Base-by-base conservation (phyloP, 192 early-diverging fungal genomes). In the Gryganskiella cystojenkinii region DNA sequence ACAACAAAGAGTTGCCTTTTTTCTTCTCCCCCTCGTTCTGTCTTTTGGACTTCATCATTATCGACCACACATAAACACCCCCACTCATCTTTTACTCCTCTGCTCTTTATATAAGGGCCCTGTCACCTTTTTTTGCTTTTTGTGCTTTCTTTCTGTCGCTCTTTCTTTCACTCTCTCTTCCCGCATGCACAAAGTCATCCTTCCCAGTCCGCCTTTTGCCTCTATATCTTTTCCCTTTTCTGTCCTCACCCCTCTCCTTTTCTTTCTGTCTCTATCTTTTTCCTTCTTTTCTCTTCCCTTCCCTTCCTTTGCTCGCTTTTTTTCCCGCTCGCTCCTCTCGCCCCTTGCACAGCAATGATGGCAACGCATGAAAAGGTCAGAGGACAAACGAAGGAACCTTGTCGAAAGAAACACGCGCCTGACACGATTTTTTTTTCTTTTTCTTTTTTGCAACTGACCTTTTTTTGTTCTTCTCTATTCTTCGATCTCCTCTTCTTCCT, bases 361-460 rank as follows among this genome's bases (percentile, higher is more conserved):
- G 52, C 52, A 54, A 54, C 52, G 31, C 55, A 56, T 33, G 31
- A 35, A 34, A 70, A 70, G 67, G 67, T 70, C 50, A 52, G 58
- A n/a, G n/a, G n/a, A n/a, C n/a, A n/a, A n/a, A n/a, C n/a, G n/a
- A n/a, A n/a, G n/a, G n/a, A n/a, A n/a, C n/a, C n/a, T n/a, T n/a
- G n/a, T n/a, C n/a, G n/a, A n/a, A n/a, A n/a, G n/a, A n/a, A n/a
- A n/a, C n/a, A n/a, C n/a, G n/a, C n/a, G n/a, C n/a, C n/a, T n/a
- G n/a, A n/a, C n/a, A n/a, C n/a, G n/a, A n/a, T n/a, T 52, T 19
- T 30, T 35, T 56, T 56, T 34, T 56, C 3, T 56, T 56, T 35
- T 56, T 13, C 22, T 35, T 33, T n/a, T 35, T 19, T 30, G 50
- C 50, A 52, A 52, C 50, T 30, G 28, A 30, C 45, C 57, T 28